These are phyloP conservation scores for Sarocladium oryzae DNA, from an alignment of 2,329 filamentous ascomycete genomes.

Conservation along the genomic window DNA sequence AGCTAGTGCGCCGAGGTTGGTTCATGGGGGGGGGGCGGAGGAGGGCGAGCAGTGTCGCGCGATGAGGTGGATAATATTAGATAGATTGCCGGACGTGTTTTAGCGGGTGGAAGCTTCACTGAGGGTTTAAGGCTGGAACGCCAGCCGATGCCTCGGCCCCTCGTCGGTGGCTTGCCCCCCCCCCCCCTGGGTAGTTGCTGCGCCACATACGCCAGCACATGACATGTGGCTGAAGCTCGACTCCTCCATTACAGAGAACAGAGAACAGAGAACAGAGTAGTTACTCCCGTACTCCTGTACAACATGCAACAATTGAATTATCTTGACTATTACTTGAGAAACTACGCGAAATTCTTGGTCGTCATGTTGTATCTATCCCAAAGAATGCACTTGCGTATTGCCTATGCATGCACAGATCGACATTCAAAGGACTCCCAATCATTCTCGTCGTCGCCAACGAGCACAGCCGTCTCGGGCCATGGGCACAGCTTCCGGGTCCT, in stretches of 20 bases:
- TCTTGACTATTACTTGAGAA: no score
- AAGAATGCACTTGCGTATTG: no score
- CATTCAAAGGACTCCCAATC: conserved; percentile 7
- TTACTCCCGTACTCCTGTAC: no score
- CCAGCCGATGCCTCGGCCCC: conserved; percentile 7
- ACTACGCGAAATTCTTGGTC: no score
- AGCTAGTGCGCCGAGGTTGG: conserved; percentile 5
- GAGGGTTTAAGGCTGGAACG: conserved; percentile 1
- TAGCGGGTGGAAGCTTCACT: background rate
- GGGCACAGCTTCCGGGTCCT: conserved; percentile 5
- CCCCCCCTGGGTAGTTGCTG: no score
- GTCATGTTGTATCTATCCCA: no score
- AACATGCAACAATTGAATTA: no score
- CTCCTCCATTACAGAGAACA: background rate
- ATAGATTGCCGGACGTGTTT: background rate
- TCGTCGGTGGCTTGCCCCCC: background rate
- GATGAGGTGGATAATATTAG: background rate
- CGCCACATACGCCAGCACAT: background rate
- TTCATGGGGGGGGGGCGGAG: no score
- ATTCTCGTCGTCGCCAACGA: background rate
- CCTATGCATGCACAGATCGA: background rate
- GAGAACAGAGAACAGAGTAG: no score
- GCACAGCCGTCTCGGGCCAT: conserved; percentile 1
- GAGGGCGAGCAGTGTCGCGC: background rate
- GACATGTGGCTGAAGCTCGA: background rate